Base-by-base conservation (phyloP, 192 early-diverging fungal species). In the Coemansia nantahalensis region DNA sequence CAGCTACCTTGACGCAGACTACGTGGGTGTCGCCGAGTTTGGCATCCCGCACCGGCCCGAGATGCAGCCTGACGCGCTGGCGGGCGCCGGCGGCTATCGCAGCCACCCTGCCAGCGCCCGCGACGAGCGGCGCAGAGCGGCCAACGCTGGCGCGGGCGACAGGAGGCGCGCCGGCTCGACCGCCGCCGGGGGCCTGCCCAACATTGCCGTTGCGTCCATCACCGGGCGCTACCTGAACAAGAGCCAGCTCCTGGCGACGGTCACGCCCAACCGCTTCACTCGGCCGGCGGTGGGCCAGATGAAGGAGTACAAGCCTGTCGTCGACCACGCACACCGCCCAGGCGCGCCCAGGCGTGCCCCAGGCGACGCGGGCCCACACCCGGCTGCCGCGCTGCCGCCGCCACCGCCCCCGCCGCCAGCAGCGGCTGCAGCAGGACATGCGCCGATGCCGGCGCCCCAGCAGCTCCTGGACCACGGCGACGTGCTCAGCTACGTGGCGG, bases 21-120 rank as follows among this genome's bases (percentile, higher is more conserved):
- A 82, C 38, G 83, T 94, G 39, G 83, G 79, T 17, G 80, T 87
- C 14, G 47, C 58, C 26, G 94, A 97, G 57, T 66, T 97, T 59
- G 91, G 91, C 15, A 68, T 86, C 18, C 57, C 65, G 16, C 56
- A 60, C 22, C 55, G 72, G 47, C 55, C 64, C 39, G 68, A 60
- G 14, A 48, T 51, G 40, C 14, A 26, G 0, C 30, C 31, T 5
- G 31, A 3, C 31, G 31, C 31, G 26, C 26, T 28, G 26, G 26
- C 21, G 8, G 43, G 28, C 14, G 12, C 9, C 12, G 16, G 39
- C 21, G 39, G n/a, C 18, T 9, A 13, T 30, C 38, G 30, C 14
- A 28, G 4, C 26, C 39, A 31, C 16, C n/a, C 7, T 36, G 41
- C 32, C 22, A 33, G 23, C 37, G 40, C 17, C 22, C 40, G 16